Evolutionary conservation across 2,329 filamentous ascomycete species (phyloP).

Genomic region (Paecilomyces formosus): DNA sequence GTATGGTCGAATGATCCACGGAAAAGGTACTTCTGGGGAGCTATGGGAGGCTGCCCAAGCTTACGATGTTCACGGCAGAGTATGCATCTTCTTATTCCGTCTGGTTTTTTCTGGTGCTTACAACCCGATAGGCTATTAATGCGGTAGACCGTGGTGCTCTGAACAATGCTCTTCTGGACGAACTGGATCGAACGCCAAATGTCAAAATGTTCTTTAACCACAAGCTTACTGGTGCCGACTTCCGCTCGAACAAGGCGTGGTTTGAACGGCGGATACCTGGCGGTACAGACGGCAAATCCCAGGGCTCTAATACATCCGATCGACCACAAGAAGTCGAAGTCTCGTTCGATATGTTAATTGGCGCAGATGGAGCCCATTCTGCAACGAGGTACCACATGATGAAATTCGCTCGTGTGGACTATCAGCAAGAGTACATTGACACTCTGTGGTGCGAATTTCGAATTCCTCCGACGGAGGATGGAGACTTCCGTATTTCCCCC

Average conservation of each 20-base stretch:
- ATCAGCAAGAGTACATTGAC: slow-evolving; percentile 90
- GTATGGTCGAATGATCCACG: slow-evolving; percentile 94
- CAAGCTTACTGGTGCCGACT: slow-evolving; percentile 86
- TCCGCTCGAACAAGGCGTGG: slow-evolving; percentile 72
- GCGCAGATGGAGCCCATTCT: slow-evolving; percentile 91
- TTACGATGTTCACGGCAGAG: slow-evolving; percentile 83
- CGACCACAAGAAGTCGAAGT: slow-evolving; percentile 70
- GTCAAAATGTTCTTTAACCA: slow-evolving; percentile 90
- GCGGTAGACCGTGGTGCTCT: slow-evolving; percentile 78
- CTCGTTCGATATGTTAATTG: slow-evolving; percentile 85
- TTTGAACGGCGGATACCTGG: slow-evolving; percentile 55
- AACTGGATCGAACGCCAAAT: slow-evolving; percentile 75
- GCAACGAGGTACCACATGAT: slow-evolving; percentile 87
- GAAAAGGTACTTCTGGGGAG: slow-evolving; percentile 54
- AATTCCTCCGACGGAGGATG: slow-evolving; percentile 51
- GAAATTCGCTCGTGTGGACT: slow-evolving; percentile 88
- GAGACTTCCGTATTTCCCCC: slow-evolving; percentile 71
- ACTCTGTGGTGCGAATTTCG: slow-evolving; percentile 96
- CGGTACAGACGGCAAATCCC: slow-evolving; percentile 15
- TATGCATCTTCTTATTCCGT: slow-evolving; percentile 36
- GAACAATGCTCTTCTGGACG: slow-evolving; percentile 76
- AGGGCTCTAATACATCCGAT: slow-evolving; percentile 18
- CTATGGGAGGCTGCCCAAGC: slow-evolving; percentile 73
- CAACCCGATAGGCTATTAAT: slow-evolving; percentile 58
- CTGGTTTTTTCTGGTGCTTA: slow-evolving; percentile 1